Base-by-base conservation (phyloP, 306 rosid species). In the Senna tora region DNA sequence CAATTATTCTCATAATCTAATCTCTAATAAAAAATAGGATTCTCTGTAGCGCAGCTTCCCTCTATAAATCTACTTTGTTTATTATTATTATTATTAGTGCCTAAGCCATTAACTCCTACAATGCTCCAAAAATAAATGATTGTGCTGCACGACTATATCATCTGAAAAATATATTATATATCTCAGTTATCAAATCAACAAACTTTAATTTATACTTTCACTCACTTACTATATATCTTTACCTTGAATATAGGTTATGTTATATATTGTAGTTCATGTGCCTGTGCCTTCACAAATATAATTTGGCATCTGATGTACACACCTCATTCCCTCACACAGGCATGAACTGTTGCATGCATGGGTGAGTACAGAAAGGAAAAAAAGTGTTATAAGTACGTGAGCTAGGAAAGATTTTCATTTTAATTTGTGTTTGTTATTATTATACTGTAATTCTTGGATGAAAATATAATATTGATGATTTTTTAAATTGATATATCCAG, bases 1-100 rank as follows among this genome's bases (percentile, higher is more conserved):
- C 78, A 79, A n/a, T n/a, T 54, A 85, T 83, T 81, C 71, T 72
- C 50, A 15, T 76, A 71, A 67, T 71, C 72, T 74, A 73, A 54
- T 71, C 45, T 69, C 49, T 71, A 76, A 57, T 41, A 58, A 75
- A 75, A 30, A 25, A 25, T 1, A 25, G 30, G 30, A 25, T 25
- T 25, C 30, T 25, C 30, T n/a, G n/a, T n/a, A 25, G 30, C 3
- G 30, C 74, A 42, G 25, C 30, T 61, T 79, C 73, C 55, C 20
- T 43, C 30, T 65, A 14, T 2, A 13, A n/a, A n/a, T n/a, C n/a
- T 17, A 41, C 49, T 9, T 60, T 78, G 65, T 60, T 77, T 25
- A 25, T 1, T 77, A 57, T 73, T 77, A 57, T 73, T 73, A 64
- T 58, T 53, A 13, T 65, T 71, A 84, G 90, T 89, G 92, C 81